These are phyloP conservation scores for Colletotrichum zoysiae DNA, from an alignment of 2,329 filamentous ascomycete genomes.

Conservation along the genomic window DNA sequence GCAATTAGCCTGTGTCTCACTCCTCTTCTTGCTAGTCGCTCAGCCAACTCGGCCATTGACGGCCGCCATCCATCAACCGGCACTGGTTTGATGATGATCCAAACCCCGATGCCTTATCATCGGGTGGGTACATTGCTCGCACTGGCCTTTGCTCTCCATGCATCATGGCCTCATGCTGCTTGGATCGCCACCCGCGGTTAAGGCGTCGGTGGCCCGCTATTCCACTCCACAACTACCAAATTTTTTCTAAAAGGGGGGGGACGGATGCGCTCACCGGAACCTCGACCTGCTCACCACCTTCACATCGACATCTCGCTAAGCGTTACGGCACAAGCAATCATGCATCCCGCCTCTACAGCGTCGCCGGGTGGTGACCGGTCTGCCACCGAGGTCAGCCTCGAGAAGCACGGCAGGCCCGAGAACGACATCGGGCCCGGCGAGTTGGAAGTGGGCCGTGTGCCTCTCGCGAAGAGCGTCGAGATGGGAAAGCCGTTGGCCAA, in stretches of 20 bases:
- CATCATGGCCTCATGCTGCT: conserved; percentile 4
- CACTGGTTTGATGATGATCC: neutral
- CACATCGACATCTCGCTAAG: conserved; percentile 3
- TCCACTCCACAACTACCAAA: conserved; percentile 21
- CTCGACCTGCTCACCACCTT: conserved; percentile 13
- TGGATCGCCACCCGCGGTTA: conserved; percentile 13
- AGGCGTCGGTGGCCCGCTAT: conserved; percentile 23
- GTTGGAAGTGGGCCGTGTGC: neutral
- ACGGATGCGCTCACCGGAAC: neutral
- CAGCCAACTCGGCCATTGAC: neutral
- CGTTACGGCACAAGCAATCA: conserved; percentile 17
- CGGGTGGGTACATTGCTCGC: neutral
- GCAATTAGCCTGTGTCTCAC: conserved; percentile 1
- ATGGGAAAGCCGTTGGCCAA: conserved; percentile 2
- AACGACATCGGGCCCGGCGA: conserved; percentile 9
- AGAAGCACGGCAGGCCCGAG: conserved; percentile 16
- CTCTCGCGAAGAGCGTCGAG: conserved; percentile 1
- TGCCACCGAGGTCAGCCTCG: neutral
- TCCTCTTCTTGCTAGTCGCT: neutral
- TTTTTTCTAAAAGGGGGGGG: conserved; percentile 9
- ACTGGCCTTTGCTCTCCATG: conserved; percentile 7
- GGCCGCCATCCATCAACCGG: neutral
- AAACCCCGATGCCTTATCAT: neutral
- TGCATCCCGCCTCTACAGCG: conserved; percentile 17
- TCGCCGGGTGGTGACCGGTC: conserved; percentile 17